A percentile compares a stretch with the other conserved stretches of the same genome.
Evolutionary conservation across 768 basidiomycete species (phyloP).

Genomic region (Trametes meyenii): DNA sequence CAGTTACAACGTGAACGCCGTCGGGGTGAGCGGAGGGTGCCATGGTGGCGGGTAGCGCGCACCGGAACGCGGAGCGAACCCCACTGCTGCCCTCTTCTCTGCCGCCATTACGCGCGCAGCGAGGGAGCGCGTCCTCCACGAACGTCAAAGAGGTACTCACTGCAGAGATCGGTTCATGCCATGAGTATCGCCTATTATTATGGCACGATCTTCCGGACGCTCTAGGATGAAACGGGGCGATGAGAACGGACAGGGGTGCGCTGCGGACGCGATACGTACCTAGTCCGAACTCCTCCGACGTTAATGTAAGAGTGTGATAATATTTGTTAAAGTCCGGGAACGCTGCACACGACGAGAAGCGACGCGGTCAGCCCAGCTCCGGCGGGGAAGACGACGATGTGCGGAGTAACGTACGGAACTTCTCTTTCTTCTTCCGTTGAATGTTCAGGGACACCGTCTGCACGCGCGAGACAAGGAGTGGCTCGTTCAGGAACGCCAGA

Average conservation of each 20-base stretch:
- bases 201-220: constrained; percentile 54
- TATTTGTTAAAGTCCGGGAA: constrained; percentile 63
- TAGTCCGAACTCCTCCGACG: constrained; percentile 54
- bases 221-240: constrained; percentile 39
- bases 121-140: not conserved
- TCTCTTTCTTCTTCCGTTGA: constrained; percentile 20
- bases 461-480: constrained; percentile 23
- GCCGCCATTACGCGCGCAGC: not conserved
- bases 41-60: not conserved
- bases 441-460: constrained; percentile 15
- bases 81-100: not conserved
- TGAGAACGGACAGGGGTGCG: not conserved
- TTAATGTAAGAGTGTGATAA: constrained; percentile 44
- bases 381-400: not conserved
- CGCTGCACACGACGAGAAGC: constrained; percentile 29
- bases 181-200: constrained; percentile 89
- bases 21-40: not conserved
- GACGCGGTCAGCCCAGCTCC: not conserved
- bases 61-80: not conserved
- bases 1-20: not conserved
- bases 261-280: constrained; percentile 38
- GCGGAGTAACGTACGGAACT: constrained; percentile 14
- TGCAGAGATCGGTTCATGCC: constrained; percentile 71
- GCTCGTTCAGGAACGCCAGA: constrained; percentile 33
- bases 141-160: constrained; percentile 43